Percentiles rank a stretch among this genome's conserved stretches.
These are phyloP conservation scores for Puccinellia tenuiflora DNA, from an alignment of 176 grass and related monocot species.

Conservation along the genomic window DNA sequence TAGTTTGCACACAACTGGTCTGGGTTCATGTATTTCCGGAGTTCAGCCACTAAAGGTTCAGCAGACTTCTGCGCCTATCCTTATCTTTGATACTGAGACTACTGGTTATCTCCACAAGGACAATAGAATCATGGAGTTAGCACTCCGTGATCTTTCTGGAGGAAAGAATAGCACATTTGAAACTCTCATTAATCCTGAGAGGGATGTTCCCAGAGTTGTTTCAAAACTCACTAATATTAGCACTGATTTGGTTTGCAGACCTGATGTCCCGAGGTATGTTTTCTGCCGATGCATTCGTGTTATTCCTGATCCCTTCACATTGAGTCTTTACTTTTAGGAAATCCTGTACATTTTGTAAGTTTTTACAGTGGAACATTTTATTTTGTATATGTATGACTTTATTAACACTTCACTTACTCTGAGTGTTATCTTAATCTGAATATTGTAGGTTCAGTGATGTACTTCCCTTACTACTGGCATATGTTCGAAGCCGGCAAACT, in stretches of 20 bases:
- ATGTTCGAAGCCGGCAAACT: constrained; percentile 49
- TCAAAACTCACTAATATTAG: constrained; percentile 25
- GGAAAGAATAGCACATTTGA: constrained; percentile 84
- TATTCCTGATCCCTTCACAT: neutral
- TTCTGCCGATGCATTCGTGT: neutral
- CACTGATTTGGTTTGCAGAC: constrained; percentile 50
- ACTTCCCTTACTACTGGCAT: constrained; percentile 59
- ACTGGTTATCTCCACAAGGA: constrained; percentile 39
- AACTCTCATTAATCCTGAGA: constrained; percentile 75
- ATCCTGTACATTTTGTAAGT: no score
- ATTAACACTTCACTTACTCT: no score
- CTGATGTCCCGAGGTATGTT: constrained; percentile 62
- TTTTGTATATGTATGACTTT: no score
- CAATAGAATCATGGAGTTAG: constrained; percentile 70
- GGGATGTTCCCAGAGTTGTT: neutral
- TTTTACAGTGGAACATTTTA: no score
- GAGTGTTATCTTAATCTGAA: no score
- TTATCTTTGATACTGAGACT: constrained; percentile 75
- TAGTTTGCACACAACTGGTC: constrained; percentile 22
- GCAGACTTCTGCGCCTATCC: constrained; percentile 35
- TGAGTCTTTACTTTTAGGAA: no score
- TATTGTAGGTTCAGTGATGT: constrained; percentile 59
- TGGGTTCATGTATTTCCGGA: constrained; percentile 30
- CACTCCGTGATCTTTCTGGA: constrained; percentile 60
- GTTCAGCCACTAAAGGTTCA: constrained; percentile 9